These are phyloP conservation scores for Coemansia reversa DNA, from an alignment of 192 early-diverging fungal species.

Conservation along the genomic window DNA sequence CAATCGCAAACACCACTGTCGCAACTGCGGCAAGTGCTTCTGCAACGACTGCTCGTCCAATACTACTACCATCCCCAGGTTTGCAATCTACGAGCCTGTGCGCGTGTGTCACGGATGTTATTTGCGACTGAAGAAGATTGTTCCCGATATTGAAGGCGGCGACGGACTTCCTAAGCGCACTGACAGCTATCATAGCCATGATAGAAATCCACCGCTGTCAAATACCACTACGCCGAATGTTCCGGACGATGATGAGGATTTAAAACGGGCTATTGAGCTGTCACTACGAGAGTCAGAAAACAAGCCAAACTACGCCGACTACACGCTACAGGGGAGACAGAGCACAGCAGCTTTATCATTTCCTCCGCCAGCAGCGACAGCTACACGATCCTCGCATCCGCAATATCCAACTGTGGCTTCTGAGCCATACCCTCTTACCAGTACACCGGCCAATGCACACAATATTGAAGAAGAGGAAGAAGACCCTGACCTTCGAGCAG, in stretches of 20 bases:
- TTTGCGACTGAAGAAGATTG: slow-evolving; percentile 67
- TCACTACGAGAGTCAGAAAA: slow-evolving; percentile 72
- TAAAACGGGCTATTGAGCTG: slow-evolving; percentile 89
- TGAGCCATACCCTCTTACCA: slow-evolving; percentile 41
- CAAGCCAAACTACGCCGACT: slow-evolving; percentile 44
- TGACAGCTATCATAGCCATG: slow-evolving; percentile 6
- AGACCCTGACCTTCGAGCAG: slow-evolving; percentile 70
- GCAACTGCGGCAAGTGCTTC: slow-evolving; percentile 93
- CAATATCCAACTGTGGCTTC: slow-evolving; percentile 25
- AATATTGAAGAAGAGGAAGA: slow-evolving; percentile 56
- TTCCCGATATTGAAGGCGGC: slow-evolving; percentile 27
- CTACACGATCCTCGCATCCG: slow-evolving; percentile 5
- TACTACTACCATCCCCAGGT: slow-evolving; percentile 73
- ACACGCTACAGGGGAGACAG: slow-evolving; percentile 23
- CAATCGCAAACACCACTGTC: slow-evolving; percentile 98
- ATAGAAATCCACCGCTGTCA: slow-evolving; percentile 9
- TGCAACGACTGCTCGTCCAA: slow-evolving; percentile 94
- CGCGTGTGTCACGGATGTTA: slow-evolving; percentile 96
- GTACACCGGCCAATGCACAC: slow-evolving; percentile 16
- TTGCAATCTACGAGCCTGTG: slow-evolving; percentile 86
- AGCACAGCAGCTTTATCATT: slow-evolving; percentile 5
- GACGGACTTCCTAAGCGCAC: slow-evolving; percentile 11
- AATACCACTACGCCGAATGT: slow-evolving; percentile 16
- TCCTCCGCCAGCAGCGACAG: not conserved
- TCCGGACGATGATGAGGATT: slow-evolving; percentile 82